Evolutionary conservation across 2,329 filamentous ascomycete species (phyloP).

Genomic region (Cladosporium sp.): DNA sequence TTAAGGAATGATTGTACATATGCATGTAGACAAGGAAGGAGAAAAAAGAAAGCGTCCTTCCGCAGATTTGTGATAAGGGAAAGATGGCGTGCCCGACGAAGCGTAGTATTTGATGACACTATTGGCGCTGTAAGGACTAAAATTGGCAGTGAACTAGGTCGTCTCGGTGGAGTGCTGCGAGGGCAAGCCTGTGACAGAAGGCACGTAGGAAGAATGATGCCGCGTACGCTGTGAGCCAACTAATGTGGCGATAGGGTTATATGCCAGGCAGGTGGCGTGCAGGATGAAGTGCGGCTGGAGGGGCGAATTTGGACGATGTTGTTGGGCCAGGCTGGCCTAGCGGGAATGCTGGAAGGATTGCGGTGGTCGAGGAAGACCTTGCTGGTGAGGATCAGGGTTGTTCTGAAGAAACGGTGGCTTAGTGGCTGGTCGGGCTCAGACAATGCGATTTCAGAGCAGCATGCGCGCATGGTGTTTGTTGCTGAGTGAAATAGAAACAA

Average conservation of each 20-base stretch:
- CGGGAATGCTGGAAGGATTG: not conserved
- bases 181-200: not conserved
- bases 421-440: not conserved
- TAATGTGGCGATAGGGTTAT: not conserved
- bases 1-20: not conserved
- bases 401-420: not conserved
- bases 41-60: not conserved
- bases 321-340: not conserved
- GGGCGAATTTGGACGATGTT: not conserved
- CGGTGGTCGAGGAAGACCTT: not conserved
- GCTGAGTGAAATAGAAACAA: constrained; percentile 8
- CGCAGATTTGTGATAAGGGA: not conserved
- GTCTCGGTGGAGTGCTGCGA: not conserved
- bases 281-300: not conserved
- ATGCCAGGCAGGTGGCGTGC: not conserved
- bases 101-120: constrained; percentile 79
- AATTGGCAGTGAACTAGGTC: constrained; percentile 67
- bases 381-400: not conserved
- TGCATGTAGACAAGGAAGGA: not conserved
- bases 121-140: constrained; percentile 77
- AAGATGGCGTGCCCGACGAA: constrained; percentile 66
- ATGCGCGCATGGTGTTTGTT: constrained; percentile 5
- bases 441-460: constrained; percentile 5
- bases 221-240: not conserved
- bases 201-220: not conserved